These are phyloP conservation scores for Globisporangium splendens DNA, from an alignment of 352 stramenopile genomes.

Conservation along the genomic window DNA sequence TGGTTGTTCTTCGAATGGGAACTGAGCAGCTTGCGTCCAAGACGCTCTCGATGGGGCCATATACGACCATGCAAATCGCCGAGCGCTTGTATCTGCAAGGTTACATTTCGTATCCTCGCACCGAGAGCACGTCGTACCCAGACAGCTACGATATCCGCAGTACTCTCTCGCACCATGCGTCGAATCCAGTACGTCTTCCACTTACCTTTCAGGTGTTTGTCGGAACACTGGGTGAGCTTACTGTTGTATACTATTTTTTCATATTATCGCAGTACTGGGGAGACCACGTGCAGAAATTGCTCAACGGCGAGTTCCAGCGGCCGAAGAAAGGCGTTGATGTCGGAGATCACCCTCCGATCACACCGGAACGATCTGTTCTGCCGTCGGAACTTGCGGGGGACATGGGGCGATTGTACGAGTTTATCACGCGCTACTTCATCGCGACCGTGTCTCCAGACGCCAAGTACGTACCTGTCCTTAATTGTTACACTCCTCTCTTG, in stretches of 20 bases:
- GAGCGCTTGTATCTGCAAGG: constrained; percentile 84
- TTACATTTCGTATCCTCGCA: constrained; percentile 88
- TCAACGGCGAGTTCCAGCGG: constrained; percentile 19
- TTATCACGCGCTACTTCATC: constrained; percentile 88
- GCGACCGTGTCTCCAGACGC: constrained; percentile 80
- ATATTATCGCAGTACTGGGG: constrained; percentile 28
- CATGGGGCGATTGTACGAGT: constrained; percentile 77
- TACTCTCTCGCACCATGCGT: constrained; percentile 58
- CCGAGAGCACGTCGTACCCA: constrained; percentile 81
- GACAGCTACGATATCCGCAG: constrained; percentile 82
- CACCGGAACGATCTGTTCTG: constrained; percentile 48
- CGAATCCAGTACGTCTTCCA: constrained; percentile 27
- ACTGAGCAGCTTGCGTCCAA: constrained; percentile 52
- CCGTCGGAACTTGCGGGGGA: constrained; percentile 62
- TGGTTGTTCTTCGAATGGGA: not conserved
- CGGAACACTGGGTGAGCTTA: not conserved
- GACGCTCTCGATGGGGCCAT: constrained; percentile 63
- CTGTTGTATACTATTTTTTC: no score
- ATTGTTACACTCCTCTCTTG: constrained; percentile 32
- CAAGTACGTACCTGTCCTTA: constrained; percentile 21
- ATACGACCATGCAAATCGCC: constrained; percentile 70
- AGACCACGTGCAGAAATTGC: constrained; percentile 17
- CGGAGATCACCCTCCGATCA: constrained; percentile 79
- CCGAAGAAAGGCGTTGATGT: constrained; percentile 40
- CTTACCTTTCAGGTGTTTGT: not conserved